Evolutionary conservation across 768 basidiomycete genomes (phyloP).

Genomic region (Trametopsis cervina): DNA sequence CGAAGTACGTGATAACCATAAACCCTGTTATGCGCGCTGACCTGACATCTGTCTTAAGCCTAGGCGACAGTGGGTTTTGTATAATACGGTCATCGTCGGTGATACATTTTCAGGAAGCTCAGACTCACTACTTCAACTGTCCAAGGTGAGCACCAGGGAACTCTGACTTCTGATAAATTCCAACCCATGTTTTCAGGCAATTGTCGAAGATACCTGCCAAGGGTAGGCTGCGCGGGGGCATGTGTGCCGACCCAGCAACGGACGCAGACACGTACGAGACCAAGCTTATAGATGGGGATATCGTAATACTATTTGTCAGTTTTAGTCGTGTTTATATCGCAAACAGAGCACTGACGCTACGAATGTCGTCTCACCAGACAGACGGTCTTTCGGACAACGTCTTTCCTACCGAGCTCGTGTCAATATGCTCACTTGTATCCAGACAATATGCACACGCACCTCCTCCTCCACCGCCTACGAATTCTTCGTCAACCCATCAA

Average conservation of each 20-base stretch:
- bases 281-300: conserved; percentile 45
- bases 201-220: conserved; percentile 28
- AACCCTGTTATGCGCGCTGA: background rate
- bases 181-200: too few relatives aligned
- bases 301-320: conserved; percentile 43
- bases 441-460: conserved; percentile 26
- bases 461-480: background rate
- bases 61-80: conserved; percentile 75
- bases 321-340: background rate
- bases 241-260: conserved; percentile 31
- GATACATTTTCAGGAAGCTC: conserved; percentile 37
- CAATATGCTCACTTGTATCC: conserved; percentile 62
- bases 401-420: conserved; percentile 61
- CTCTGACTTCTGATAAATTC: too few relatives aligned
- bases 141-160: conserved; percentile 43
- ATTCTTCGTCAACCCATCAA: background rate
- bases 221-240: conserved; percentile 16
- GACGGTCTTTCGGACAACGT: conserved; percentile 51
- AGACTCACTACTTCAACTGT: conserved; percentile 41
- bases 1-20: conserved; percentile 47
- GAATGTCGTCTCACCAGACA: conserved; percentile 30
- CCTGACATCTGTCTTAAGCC: conserved; percentile 29
- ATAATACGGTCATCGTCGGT: conserved; percentile 65
- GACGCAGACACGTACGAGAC: conserved; percentile 39
- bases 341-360: background rate